phyloP scores from a whole-genome alignment of 2,329 filamentous ascomycete species.

The Paecilomyces formosus region DNA sequence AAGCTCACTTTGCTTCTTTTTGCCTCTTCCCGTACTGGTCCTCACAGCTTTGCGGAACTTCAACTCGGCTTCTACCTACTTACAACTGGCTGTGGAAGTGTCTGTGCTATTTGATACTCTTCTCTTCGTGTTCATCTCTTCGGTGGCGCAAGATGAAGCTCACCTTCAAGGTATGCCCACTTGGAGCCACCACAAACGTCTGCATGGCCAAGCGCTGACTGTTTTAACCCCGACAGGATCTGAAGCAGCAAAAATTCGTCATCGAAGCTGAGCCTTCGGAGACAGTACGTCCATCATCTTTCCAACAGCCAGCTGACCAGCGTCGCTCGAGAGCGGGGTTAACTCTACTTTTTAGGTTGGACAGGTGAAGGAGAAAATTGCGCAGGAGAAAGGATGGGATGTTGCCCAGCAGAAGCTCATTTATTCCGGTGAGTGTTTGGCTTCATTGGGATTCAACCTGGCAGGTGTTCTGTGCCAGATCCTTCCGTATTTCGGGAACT shows the following conservation, averaged over 20 bases:
- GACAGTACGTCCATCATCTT: slow-evolving; percentile 55
- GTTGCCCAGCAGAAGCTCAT: slow-evolving; percentile 88
- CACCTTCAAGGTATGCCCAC: slow-evolving; percentile 57
- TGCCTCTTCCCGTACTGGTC: background rate
- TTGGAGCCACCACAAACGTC: slow-evolving; percentile 14
- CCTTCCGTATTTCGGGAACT: slow-evolving; percentile 3
- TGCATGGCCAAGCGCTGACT: slow-evolving; percentile 12
- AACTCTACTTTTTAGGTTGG: slow-evolving; percentile 58
- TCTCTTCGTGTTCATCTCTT: slow-evolving; percentile 14
- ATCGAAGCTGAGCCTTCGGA: slow-evolving; percentile 92
- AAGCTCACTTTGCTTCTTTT: background rate
- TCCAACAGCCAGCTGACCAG: slow-evolving; percentile 5
- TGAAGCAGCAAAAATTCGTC: slow-evolving; percentile 97
- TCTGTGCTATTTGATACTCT: background rate
- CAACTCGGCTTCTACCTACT: background rate
- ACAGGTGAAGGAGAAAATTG: slow-evolving; percentile 86
- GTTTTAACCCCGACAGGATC: slow-evolving; percentile 55
- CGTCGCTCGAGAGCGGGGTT: slow-evolving; percentile 25
- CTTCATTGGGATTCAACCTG: background rate
- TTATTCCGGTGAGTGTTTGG: slow-evolving; percentile 69
- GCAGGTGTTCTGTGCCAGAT: background rate
- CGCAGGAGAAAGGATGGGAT: slow-evolving; percentile 89
- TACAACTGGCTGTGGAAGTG: background rate
- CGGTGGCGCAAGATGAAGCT: slow-evolving; percentile 55
- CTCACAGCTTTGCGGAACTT: background rate